A percentile compares a stretch with the other conserved stretches of the same genome.
Conservation (phyloP, 192 early-diverging fungal species). For the Podila epigama region DNA sequence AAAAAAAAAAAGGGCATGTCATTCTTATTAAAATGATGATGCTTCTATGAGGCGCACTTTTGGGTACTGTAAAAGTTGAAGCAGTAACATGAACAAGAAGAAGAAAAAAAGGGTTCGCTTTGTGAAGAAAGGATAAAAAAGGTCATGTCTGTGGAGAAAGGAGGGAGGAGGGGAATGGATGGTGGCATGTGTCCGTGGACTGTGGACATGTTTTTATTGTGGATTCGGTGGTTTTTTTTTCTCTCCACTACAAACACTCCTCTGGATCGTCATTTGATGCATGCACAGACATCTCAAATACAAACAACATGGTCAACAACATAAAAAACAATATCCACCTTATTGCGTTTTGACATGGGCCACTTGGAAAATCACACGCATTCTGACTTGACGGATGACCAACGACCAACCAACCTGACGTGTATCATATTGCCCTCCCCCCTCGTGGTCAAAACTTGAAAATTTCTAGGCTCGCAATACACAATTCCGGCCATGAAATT, state of each 20-base stretch:
- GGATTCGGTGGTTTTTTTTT: not conserved
- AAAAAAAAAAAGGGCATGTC: not conserved
- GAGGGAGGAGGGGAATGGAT: too few species aligned
- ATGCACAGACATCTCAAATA: too few species aligned
- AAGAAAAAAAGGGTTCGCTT: not conserved
- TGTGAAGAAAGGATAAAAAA: too few species aligned
- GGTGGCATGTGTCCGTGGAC: slow-evolving; percentile 1
- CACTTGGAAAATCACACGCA: not conserved
- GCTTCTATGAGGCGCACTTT: too few species aligned
- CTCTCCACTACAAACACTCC: not conserved
- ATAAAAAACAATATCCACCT: too few species aligned
- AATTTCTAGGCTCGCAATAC: slow-evolving; percentile 38
- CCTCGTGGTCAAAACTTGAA: not conserved
- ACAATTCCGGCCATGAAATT: slow-evolving; percentile 53
- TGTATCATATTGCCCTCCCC: not conserved
- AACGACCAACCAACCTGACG: not conserved
- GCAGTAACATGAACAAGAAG: not conserved
- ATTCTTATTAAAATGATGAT: not conserved
- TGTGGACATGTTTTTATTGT: not conserved
- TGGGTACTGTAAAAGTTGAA: too few species aligned
- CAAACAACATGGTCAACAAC: not conserved
- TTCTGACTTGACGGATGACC: too few species aligned
- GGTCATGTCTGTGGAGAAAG: too few species aligned
- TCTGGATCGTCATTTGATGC: slow-evolving; percentile 2
- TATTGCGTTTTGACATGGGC: not conserved